Evolutionary conservation across 345 rosid genomes (phyloP).

Genomic region (Brassica carinata): DNA sequence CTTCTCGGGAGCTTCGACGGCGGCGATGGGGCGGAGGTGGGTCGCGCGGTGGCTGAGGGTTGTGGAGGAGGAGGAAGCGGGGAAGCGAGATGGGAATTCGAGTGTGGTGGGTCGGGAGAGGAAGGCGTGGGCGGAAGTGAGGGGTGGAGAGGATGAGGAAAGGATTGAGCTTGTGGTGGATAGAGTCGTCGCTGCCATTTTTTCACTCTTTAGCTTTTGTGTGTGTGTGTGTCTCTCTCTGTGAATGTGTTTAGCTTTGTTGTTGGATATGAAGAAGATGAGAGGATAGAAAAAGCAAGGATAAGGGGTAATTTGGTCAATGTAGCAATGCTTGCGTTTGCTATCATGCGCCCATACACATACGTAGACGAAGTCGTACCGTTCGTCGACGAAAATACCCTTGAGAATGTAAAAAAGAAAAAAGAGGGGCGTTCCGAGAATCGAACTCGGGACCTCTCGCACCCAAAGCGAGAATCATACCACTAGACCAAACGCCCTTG

Average conservation of each 20-base stretch:
- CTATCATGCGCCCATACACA: slow-evolving; percentile 2
- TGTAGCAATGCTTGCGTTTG: neutral
- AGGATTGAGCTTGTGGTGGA: slow-evolving; percentile 45
- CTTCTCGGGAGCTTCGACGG: slow-evolving; percentile 66
- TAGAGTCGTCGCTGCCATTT: slow-evolving; percentile 50
- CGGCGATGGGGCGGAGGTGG: slow-evolving; percentile 55
- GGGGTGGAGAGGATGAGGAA: slow-evolving; percentile 36
- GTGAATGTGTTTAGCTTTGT: neutral
- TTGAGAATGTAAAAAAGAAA: neutral
- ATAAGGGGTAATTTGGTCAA: slow-evolving; percentile 38
- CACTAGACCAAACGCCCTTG: slow-evolving; percentile 81
- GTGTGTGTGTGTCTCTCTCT: neutral
- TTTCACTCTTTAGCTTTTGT: slow-evolving; percentile 15
- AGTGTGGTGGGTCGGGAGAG: slow-evolving; percentile 31
- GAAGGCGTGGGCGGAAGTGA: slow-evolving; percentile 2
- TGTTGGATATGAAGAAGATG: neutral
- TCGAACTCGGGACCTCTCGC: slow-evolving; percentile 47
- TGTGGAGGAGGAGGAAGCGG: neutral
- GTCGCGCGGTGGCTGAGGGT: slow-evolving; percentile 41
- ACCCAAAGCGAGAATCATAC: slow-evolving; percentile 75
- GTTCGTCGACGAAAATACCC: neutral
- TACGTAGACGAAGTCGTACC: neutral
- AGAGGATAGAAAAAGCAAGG: slow-evolving; percentile 24
- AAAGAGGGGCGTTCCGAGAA: slow-evolving; percentile 33
- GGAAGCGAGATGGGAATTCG: slow-evolving; percentile 45